A percentile compares a stretch with the other conserved stretches of the same genome.
Conservation (phyloP, 176 grass and related monocot genomes). For the bread wheat (Triticum aestivum) region IWGSC_CS_RefSeq_v2.1 NC_057801.1:816020328-816020827, state of each 20-base stretch:
- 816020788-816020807: not conserved
- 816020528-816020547: slow-evolving; percentile 13
- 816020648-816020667: slow-evolving; percentile 29
- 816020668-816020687: slow-evolving; percentile 57
- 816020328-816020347: not conserved
- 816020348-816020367: not conserved
- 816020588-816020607: slow-evolving; percentile 53
- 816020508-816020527: slow-evolving; percentile 51
- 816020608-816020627: slow-evolving; percentile 33
- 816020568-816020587: not conserved
- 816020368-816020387: not conserved
- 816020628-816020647: slow-evolving; percentile 33
- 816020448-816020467: slow-evolving; percentile 88
- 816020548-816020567: not conserved
- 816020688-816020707: slow-evolving; percentile 69
- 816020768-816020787: not conserved
- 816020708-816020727: slow-evolving; percentile 59
- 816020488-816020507: slow-evolving; percentile 94
- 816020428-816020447: not conserved
- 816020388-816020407: no score
- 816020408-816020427: not conserved
- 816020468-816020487: slow-evolving; percentile 93
- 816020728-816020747: slow-evolving; percentile 35
- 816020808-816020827: slow-evolving; percentile 7
- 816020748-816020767: slow-evolving; percentile 30